These are phyloP conservation scores for Neofusicoccum parvum DNA, from an alignment of 2,329 filamentous ascomycete genomes.

Conservation along the genomic window DNA sequence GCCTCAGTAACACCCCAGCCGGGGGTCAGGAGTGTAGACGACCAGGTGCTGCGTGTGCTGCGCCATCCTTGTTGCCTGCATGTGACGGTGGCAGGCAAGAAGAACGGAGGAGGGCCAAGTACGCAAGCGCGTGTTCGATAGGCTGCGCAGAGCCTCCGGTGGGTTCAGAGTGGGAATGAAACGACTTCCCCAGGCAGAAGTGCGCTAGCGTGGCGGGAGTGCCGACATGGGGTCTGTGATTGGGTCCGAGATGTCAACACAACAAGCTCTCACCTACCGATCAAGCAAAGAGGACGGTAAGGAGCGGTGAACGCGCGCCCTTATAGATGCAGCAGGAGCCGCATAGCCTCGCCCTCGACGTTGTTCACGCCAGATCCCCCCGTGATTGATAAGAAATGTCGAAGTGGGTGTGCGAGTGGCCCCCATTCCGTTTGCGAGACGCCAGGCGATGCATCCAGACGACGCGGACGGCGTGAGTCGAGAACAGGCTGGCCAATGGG, in stretches of 20 bases:
- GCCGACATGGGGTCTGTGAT: background rate
- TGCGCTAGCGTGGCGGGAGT: slow-evolving; percentile 3
- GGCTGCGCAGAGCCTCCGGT: no score
- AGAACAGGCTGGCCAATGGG: background rate
- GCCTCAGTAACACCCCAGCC: background rate
- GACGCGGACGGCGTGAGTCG: background rate
- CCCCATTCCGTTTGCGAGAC: background rate
- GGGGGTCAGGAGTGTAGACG: background rate
- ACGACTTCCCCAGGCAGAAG: slow-evolving; percentile 9
- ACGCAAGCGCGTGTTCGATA: background rate
- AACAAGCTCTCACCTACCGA: background rate
- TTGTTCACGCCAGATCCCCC: background rate
- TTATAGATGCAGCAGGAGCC: background rate
- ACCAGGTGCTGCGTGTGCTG: background rate
- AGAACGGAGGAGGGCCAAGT: background rate
- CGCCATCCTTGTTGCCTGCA: slow-evolving; percentile 3
- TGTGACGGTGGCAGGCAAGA: background rate
- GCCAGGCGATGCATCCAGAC: background rate
- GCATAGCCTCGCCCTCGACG: background rate
- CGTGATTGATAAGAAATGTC: background rate
- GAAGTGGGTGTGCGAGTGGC: background rate
- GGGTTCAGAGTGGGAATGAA: background rate
- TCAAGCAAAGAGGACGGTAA: background rate
- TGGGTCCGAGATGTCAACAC: background rate
- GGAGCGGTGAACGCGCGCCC: background rate